Evolutionary conservation across 2,329 filamentous ascomycete genomes (phyloP), one percentile per base, ranked within the genome.

Genomic region (Talaromyces albobiverticillius): DNA sequence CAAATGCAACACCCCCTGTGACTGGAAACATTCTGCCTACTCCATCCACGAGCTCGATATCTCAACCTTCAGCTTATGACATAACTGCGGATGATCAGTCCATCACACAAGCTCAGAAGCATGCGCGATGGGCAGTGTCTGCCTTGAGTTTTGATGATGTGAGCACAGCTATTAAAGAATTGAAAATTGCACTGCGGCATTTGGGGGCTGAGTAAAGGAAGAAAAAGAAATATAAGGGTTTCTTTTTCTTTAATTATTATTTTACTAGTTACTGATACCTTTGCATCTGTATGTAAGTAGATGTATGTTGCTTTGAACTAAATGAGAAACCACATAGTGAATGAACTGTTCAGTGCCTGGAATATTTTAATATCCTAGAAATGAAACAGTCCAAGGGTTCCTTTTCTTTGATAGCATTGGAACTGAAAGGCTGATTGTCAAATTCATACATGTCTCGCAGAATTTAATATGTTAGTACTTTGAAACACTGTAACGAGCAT

Each of bases 101-200:
- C 0, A 87, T 96, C 32, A 77, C 83, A 32, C 82, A 86, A 62
- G 93, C 94, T 4, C 91, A 96, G 70, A 99, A 97, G 69, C 94
- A 97, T 74, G 92, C 93, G 2, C 91, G 90, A 64, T 99, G 90
- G 90, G 94, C 94, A 0, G 95, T 97, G 40, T 96, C 92, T 10
- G 94, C 94, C 0, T 75, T 99, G 46, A 96, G 96, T 64, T 99
- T 99, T 71, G 94, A 99, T 62, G 94, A 99, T 68, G 88, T 95
- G 1, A 80, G 86, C 1, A 99, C 94, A 0, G 94, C 94, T 0
- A 86, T 97, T 4, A 86, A 86, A 64, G 92, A 99, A 67, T 71
- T 99, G 58, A 83, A 83, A 50, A 84, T 83, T 56, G 94, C 94
- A 3, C 73, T 99, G 58, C 77, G 82, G 53, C 74, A 79, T 16